These are phyloP conservation scores for Solanum sejunctum DNA, from an alignment of 257 asterid species.

Conservation along the genomic window DNA sequence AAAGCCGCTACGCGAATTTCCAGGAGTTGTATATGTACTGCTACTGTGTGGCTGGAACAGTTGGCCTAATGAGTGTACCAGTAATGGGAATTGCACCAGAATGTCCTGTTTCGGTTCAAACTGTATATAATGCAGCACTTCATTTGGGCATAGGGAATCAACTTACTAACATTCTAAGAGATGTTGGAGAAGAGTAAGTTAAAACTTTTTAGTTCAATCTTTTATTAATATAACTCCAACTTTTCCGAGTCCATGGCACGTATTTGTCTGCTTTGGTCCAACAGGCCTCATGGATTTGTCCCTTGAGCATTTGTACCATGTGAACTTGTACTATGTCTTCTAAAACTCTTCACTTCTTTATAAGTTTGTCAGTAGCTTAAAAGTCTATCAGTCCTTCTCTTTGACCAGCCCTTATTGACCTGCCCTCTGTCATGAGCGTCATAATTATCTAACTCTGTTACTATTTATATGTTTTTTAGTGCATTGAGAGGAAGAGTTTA, in stretches of 20 bases:
- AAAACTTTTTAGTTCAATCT: background rate
- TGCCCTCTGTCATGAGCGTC: background rate
- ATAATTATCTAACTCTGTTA: background rate
- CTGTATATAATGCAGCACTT: conserved; percentile 47
- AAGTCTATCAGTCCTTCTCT: background rate
- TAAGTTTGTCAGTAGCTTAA: background rate
- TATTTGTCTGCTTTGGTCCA: background rate
- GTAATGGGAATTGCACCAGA: conserved; percentile 83
- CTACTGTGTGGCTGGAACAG: conserved; percentile 80
- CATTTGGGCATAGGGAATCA: conserved; percentile 69
- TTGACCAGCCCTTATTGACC: too few species aligned
- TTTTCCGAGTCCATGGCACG: background rate
- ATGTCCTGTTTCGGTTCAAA: conserved; percentile 34
- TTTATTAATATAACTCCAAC: background rate
- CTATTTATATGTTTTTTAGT: conserved; percentile 12
- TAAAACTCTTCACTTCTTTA: background rate
- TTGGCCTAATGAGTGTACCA: conserved; percentile 83
- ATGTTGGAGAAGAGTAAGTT: conserved; percentile 83
- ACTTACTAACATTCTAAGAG: conserved; percentile 65
- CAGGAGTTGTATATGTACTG: conserved; percentile 59
- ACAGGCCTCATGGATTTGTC: background rate
- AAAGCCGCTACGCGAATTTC: conserved; percentile 45
- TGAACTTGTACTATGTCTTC: background rate
- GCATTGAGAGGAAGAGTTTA: conserved; percentile 73
- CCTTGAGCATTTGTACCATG: background rate